These are phyloP conservation scores for Chionographis japonica DNA, from an alignment of 106 monocot genomes.

Conservation along the genomic window DNA sequence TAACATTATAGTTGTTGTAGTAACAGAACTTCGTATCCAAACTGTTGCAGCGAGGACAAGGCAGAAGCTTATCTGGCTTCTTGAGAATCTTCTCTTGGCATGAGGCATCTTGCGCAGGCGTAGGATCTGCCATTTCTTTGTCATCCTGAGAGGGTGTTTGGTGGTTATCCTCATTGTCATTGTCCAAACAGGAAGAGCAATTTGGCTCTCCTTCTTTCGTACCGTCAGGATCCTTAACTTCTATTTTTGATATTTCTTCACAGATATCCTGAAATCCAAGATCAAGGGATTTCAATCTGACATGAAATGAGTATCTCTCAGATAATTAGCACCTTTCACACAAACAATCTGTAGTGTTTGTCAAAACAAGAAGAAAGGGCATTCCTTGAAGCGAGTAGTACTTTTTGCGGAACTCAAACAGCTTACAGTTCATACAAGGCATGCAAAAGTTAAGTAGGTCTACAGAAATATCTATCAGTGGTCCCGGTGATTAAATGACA, in stretches of 20 bases:
- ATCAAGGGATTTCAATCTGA: not conserved
- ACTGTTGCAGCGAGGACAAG: conserved; percentile 93
- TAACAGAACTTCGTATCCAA: conserved; percentile 99
- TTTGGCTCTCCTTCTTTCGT: conserved; percentile 12
- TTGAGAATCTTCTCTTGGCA: conserved; percentile 68
- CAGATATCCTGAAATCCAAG: conserved; percentile 36
- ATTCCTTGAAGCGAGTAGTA: no score
- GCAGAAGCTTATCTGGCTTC: conserved; percentile 91
- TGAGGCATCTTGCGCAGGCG: conserved; percentile 32
- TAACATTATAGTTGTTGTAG: conserved; percentile 94
- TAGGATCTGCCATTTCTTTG: conserved; percentile 22
- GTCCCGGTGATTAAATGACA: no score
- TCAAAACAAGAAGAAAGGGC: no score
- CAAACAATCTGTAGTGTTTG: no score
- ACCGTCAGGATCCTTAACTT: conserved; percentile 16
- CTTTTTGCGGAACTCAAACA: not conserved
- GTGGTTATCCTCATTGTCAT: conserved; percentile 17
- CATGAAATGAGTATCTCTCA: no score
- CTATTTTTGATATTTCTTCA: conserved; percentile 22
- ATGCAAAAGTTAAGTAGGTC: no score
- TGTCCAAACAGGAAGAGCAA: conserved; percentile 14
- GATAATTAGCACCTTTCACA: no score
- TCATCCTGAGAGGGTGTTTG: conserved; percentile 16
- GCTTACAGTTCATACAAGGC: no score
- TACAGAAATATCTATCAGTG: no score